Percentiles rank a stretch among this genome's conserved stretches.
Conservation (phyloP, 2,329 filamentous ascomycete species). For the Dothiorella sarmentorum region DNA sequence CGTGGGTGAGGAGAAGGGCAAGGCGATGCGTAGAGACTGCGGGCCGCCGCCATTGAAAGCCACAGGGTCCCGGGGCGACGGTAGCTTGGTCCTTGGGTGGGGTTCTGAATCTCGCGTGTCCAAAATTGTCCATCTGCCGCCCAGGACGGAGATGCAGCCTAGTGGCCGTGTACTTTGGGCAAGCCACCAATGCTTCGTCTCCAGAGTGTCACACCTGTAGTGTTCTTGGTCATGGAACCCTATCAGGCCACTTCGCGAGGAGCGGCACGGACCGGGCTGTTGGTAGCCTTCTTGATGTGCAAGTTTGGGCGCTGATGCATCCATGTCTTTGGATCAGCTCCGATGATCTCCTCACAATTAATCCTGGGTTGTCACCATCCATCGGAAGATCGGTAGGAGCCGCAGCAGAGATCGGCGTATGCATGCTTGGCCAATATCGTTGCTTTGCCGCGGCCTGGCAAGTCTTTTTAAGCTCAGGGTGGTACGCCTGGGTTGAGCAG, state of each 20-base stretch:
- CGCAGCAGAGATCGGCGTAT: constrained; percentile 6
- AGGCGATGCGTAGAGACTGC: background rate
- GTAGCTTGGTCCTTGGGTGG: constrained; percentile 11
- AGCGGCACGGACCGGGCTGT: constrained; percentile 11
- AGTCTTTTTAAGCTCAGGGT: background rate
- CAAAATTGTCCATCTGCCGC: background rate
- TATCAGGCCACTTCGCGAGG: constrained; percentile 17
- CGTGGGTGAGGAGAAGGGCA: background rate
- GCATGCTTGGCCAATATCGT: constrained; percentile 9
- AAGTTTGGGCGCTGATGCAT: constrained; percentile 16
- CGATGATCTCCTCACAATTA: constrained; percentile 10
- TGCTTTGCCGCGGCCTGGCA: background rate
- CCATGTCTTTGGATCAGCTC: constrained; percentile 18
- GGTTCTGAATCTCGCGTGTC: constrained; percentile 13
- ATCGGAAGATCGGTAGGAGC: constrained; percentile 16
- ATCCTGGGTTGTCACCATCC: background rate
- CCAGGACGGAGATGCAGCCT: constrained; percentile 1
- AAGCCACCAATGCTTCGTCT: constrained; percentile 18
- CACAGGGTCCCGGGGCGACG: constrained; percentile 3
- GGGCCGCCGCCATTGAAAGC: constrained; percentile 1
- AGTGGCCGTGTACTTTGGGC: constrained; percentile 4
- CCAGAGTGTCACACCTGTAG: constrained; percentile 14
- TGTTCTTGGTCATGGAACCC: constrained; percentile 13
- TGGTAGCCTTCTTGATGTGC: constrained; percentile 15
- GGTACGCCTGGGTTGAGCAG: background rate